Base-by-base conservation (phyloP, 2,329 filamentous ascomycete genomes). In the Calonectria pauciramosa region DNA sequence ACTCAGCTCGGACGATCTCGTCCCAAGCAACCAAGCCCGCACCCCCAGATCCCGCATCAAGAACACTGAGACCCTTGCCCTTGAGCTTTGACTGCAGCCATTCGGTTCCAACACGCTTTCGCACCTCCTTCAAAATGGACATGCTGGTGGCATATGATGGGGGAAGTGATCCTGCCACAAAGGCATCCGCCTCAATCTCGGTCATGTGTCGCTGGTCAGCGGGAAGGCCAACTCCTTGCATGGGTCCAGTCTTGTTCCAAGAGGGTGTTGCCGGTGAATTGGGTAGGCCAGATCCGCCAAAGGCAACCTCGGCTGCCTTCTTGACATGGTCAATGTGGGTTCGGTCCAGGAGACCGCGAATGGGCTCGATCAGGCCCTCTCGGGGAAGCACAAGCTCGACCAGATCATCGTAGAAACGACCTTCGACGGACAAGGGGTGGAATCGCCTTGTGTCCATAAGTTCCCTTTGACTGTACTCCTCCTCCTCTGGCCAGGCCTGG, bases 1-100 rank as follows among this genome's bases (percentile, higher is more conserved):
- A 98, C 82, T 99, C 96, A 0, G 96, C 94, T 75, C 92, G 89
- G 18, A 97, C 80, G 13, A 99, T 89, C 78, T 96, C 93, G 69
- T 95, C 89, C 92, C 94, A 96, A 8, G 95, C 95, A 6, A 94
- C 85, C 41, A 95, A 85, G 13, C 91, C 94, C 20, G 93, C 94
- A 16, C 95, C 95, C 23, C 91, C 94, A 28, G 91, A 91, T 10
- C 95, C 95, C 6, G 92, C 93, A 82, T 97, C 95, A 6, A 97
- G 87, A 9, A 97, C 89, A 36, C 91, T 90, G 23, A 94, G 88
- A 6, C 77, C 79, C 54, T 88, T 87, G 78, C 91, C 90, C 30
- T 87, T 85, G 20, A 95, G 86, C 54, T 95, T 87, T 3, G 89
- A 89, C 72, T 91, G 89, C 7, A 96, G 85, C 95, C 95, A 97